Conservation (phyloP, 257 asterid genomes). For the Coffea canephora region DNA sequence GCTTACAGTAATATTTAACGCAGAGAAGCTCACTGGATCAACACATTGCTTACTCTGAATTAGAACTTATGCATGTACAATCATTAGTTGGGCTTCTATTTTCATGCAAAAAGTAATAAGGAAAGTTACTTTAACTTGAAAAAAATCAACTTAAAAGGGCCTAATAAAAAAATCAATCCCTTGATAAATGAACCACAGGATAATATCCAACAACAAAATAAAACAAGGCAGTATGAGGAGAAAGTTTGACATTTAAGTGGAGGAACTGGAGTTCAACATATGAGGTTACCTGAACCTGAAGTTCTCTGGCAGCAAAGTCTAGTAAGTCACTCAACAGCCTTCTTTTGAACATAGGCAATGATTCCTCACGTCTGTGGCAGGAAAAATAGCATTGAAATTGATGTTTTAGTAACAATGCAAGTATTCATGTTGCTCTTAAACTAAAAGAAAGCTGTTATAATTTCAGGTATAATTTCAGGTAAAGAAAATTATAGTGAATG, state of each 20-base stretch:
- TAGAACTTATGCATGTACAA: neutral
- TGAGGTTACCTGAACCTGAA: slow-evolving; percentile 80
- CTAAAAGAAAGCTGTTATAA: too few relatives aligned
- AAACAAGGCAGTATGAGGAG: slow-evolving; percentile 20
- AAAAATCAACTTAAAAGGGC: neutral
- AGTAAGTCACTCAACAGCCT: slow-evolving; percentile 90
- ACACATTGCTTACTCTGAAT: neutral
- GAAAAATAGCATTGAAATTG: slow-evolving; percentile 5
- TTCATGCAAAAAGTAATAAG: neutral
- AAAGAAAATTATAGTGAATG: neutral
- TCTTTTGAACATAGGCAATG: slow-evolving; percentile 89
- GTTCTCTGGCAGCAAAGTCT: slow-evolving; percentile 94
- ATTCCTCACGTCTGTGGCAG: slow-evolving; percentile 79
- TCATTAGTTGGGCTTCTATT: neutral
- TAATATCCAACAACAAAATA: neutral
- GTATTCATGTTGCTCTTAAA: neutral
- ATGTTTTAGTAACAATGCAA: neutral
- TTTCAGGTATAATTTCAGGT: neutral
- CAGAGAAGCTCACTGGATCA: neutral
- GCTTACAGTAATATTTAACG: neutral
- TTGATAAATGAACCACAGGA: neutral
- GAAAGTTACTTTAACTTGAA: neutral
- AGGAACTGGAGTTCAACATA: slow-evolving; percentile 18
- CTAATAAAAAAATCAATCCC: neutral
- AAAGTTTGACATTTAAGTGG: slow-evolving; percentile 12